These are phyloP conservation scores for Vanderwaltozyma verrucispora DNA, from an alignment of 805 yeast species.

Conservation along the genomic window DNA sequence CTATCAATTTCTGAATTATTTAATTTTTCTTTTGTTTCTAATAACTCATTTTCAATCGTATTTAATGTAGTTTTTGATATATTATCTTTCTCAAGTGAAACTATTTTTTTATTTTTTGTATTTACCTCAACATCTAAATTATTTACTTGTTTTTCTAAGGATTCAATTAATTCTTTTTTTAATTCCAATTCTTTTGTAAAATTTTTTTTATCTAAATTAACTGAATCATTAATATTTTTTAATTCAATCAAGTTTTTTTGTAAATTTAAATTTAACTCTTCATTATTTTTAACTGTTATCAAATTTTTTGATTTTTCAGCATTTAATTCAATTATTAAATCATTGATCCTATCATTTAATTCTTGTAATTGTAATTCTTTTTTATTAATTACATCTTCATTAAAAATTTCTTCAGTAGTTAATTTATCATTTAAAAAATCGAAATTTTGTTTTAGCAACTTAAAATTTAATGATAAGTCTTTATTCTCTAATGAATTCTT, in stretches of 20 bases:
- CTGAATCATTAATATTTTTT: slow-evolving; percentile 37
- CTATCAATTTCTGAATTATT: slow-evolving; percentile 25
- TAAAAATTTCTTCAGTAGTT: neutral
- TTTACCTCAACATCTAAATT: slow-evolving; percentile 32
- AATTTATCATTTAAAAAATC: neutral
- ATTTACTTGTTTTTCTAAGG: slow-evolving; percentile 26
- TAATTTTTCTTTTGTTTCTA: slow-evolving; percentile 22
- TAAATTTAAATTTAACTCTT: slow-evolving; percentile 30
- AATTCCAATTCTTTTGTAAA: slow-evolving; percentile 47
- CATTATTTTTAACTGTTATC: slow-evolving; percentile 28
- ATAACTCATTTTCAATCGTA: slow-evolving; percentile 22
- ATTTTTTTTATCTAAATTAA: slow-evolving; percentile 36
- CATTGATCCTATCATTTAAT: slow-evolving; percentile 40
- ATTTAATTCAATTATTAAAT: slow-evolving; percentile 6
- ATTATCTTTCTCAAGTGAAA: slow-evolving; percentile 3
- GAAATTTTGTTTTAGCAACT: neutral
- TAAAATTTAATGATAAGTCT: neutral
- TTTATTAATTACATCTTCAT: neutral
- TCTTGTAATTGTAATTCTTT: neutral
- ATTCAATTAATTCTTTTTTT: slow-evolving; percentile 37
- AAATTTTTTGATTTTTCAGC: slow-evolving; percentile 15
- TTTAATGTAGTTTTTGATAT: neutral
- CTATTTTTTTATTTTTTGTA: slow-evolving; percentile 34
- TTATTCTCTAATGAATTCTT: neutral
- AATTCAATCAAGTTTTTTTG: slow-evolving; percentile 37